Base-by-base conservation (phyloP, 2,329 filamentous ascomycete genomes). In the Talaromyces marneffei region DNA sequence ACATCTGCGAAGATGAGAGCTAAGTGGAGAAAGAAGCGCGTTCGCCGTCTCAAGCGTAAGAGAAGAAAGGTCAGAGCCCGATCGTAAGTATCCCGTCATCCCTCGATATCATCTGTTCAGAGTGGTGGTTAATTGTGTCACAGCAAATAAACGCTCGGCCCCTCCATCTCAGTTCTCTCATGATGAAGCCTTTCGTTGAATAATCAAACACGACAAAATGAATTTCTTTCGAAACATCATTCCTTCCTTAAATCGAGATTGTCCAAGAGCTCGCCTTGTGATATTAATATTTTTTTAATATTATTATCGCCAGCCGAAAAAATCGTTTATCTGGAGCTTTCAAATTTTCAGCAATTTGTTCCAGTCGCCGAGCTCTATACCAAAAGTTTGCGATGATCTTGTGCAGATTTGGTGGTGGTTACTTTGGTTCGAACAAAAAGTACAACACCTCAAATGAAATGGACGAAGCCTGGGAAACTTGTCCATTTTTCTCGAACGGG, bases 1-100 rank as follows among this genome's bases (percentile, higher is more conserved):
- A 68, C 66, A 69, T 75, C 73, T 76, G 69, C 74, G 75, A 78
- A 77, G 75, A 88, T 88, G 86, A 88, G 93, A 94, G 92, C 92
- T 79, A 97, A 97, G 87, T 97, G 94, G 94, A 94, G 93, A 87
- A 99, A 99, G 90, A 99, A 99, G 93, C 87, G 94, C 81, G 92
- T 96, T 83, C 87, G 94, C 77, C 89, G 94, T 82, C 91, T 99
- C 82, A 97, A 97, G 90, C 89, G 92, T 80, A 99, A 99, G 92
- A 92, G 94, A 85, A 95, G 94, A 92, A 99, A 99, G 93, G 96
- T 94, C 84, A 88, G 94, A 80, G 94, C 93, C 76, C 85, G 94
- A 84, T 92, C 88, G 94, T 97, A 86, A 86, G 92, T 82, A 31
- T 50, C 31, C 20, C 46, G 2, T 20, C 25, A n/a, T 23, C 42